These are phyloP conservation scores for Grosmannia huntii DNA, from an alignment of 2,329 filamentous ascomycete species.

Conservation along the genomic window DNA sequence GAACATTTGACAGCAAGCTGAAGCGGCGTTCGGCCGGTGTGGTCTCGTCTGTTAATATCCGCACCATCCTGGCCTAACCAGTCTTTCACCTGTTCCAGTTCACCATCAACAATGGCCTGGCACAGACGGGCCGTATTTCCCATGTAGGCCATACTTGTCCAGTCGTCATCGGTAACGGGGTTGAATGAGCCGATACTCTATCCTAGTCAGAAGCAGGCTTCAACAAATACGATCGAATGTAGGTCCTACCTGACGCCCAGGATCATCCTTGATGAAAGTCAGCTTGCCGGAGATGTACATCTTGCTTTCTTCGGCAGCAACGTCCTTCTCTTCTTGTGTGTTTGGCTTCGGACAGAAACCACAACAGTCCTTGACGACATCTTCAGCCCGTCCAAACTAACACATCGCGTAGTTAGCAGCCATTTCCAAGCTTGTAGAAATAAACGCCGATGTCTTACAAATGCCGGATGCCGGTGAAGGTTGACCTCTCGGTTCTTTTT, in stretches of 20 bases:
- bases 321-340: conserved; percentile 58
- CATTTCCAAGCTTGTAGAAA: neutral
- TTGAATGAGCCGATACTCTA: conserved; percentile 55
- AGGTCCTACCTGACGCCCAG: conserved; percentile 49
- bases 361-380: conserved; percentile 72
- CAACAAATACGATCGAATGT: neutral
- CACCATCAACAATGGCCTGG: conserved; percentile 65
- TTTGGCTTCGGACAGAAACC: conserved; percentile 59
- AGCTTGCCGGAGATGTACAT: conserved; percentile 64
- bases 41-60: conserved; percentile 62
- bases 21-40: conserved; percentile 65
- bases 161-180: conserved; percentile 68
- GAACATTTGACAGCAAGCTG: conserved; percentile 63
- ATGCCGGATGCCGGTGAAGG: conserved; percentile 73
- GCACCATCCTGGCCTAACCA: conserved; percentile 57
- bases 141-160: conserved; percentile 86
- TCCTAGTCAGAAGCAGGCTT: neutral
- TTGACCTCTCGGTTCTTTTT: conserved; percentile 61
- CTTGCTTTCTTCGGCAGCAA: conserved; percentile 59
- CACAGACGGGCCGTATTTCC: conserved; percentile 67
- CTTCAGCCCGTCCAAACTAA: conserved; percentile 55
- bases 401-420: neutral
- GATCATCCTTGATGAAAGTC: conserved; percentile 66
- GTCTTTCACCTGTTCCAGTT: conserved; percentile 55
- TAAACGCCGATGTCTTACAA: conserved; percentile 23